Base-by-base conservation (phyloP, 306 rosid genomes). In the Glycine tomentella region DNA sequence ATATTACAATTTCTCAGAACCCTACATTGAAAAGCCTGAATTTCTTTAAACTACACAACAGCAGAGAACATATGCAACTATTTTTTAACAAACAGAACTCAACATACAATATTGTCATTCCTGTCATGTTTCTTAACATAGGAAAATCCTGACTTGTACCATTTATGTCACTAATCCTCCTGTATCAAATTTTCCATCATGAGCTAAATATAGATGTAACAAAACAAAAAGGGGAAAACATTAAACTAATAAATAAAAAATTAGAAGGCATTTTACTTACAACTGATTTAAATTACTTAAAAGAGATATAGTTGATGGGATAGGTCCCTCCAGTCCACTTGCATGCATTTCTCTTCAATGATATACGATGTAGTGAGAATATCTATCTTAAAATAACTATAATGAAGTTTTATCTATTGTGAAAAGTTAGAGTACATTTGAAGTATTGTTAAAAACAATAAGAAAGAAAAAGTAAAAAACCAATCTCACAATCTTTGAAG, bases 281-380 rank as follows among this genome's bases (percentile, higher is more conserved):
- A 95, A 50, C 69, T 70, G 81, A 52, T 2, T 1, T 80, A 95
- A 81, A 64, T 87, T 87, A 75, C 40, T 84, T 90, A 95, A 80
- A 63, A 80, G 87, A 64, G 94, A 91, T 76, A 95, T 84, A 16
- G 82, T 85, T 66, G 89, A 79, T 5, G 97, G 97, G 80, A 91
- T 91, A 61, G 95, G 94, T 77, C 98, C 98, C 76, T 85, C 86
- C 79, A 95, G 89, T 90, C 98, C 98, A 87, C 95, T 92, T 40
- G 87, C 97, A 83, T 85, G 91, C 84, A 95, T 87, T 76, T 92
- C 92, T 88, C 98, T 95, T 49, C 85, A 88, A 50, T 72, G 36
- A 85, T 66, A 74, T 53, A 81, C 66, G 74, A 74, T 81, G 12
- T 45, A 52, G 55, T 84, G 33, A 61, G 77, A 85, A 87, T 15